phyloP scores from a whole-genome alignment of 2,329 filamentous ascomycete species.

The Paracoccidioides brasiliensis region DNA sequence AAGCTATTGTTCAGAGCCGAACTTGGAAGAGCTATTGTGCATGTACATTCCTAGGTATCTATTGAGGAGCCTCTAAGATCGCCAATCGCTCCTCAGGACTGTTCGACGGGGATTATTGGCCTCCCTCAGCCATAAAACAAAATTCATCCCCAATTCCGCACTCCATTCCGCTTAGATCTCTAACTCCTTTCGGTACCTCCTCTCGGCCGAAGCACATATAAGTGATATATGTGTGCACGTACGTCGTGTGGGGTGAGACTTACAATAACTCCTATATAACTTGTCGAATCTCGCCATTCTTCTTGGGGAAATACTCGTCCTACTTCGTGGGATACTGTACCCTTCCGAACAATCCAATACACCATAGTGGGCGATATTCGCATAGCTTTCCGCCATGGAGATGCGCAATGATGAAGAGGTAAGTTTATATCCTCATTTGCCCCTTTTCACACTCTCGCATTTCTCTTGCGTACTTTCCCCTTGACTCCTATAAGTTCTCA shows the following conservation, averaged over 20 bases:
- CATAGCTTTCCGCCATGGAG: slow-evolving; percentile 28
- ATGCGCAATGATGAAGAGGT: slow-evolving; percentile 36
- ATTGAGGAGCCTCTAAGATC: no score
- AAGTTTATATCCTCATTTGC: slow-evolving; percentile 8
- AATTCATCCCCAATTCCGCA: no score
- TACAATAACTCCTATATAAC: not conserved
- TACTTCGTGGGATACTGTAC: not conserved
- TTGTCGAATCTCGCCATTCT: not conserved
- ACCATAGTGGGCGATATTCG: not conserved
- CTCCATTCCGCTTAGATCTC: not conserved
- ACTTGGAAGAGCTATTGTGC: not conserved
- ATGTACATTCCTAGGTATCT: no score
- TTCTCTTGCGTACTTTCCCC: not conserved
- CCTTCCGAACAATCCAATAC: no score
- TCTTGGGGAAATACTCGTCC: not conserved
- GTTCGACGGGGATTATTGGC: no score
- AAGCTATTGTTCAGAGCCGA: not conserved
- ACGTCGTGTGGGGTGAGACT: not conserved
- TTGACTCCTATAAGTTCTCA: not conserved
- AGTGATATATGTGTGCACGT: no score
- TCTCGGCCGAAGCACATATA: no score
- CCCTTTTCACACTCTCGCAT: not conserved
- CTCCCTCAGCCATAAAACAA: no score
- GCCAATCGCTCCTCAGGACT: no score
- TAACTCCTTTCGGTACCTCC: no score